Base-by-base conservation (phyloP, 106 monocot genomes). In the Dioscorea alata region DNA sequence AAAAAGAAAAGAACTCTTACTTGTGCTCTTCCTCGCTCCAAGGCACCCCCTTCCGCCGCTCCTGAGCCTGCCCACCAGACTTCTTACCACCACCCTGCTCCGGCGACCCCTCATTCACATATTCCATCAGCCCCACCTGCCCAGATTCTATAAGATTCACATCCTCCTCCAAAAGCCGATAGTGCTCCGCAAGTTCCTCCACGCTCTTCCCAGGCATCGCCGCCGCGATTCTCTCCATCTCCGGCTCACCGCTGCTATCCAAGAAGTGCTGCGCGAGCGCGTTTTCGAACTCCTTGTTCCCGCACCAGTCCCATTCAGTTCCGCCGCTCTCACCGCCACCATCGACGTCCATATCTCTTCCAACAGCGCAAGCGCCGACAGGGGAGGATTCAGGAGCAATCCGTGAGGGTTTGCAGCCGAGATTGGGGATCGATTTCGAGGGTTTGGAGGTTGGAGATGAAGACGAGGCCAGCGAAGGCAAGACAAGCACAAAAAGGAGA, bases 261-360 rank as follows among this genome's bases (percentile, higher is more conserved):
- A 81, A 16, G 16, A 57, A 31, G 13, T 42, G 10, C 9, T 42
- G 42, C 6, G 78, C 83, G 20, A 88, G 23, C 13, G 84, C 84
- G 24, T 84, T 76, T 75, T 88, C 88, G 59, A 88, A 84, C 34
- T 73, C 78, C 73, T 88, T 84, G 49, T 88, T 84, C 66, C 84
- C 75, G 15, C 78, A 78, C 73, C 84, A 57, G 13, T 28, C 81
- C 88, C 88, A 88, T 7, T 42, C 42, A 5, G 42, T 42, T 42
- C 42, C 4, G 10, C 6, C 42, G 42, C 42, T 6, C 42, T 10
- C 42, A 6, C 42, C 42, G 42, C 42, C 42, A 8, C 9, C 42
- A 10, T 42, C 9, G 4, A 10, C 6, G 4, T 8, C 42, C 42
- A 42, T 42, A 42, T 6, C 10, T 42, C 42, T 6, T 6, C 5